Base-by-base conservation (phyloP, 2,329 filamentous ascomycete genomes). In the Diaporthe eres region DNA sequence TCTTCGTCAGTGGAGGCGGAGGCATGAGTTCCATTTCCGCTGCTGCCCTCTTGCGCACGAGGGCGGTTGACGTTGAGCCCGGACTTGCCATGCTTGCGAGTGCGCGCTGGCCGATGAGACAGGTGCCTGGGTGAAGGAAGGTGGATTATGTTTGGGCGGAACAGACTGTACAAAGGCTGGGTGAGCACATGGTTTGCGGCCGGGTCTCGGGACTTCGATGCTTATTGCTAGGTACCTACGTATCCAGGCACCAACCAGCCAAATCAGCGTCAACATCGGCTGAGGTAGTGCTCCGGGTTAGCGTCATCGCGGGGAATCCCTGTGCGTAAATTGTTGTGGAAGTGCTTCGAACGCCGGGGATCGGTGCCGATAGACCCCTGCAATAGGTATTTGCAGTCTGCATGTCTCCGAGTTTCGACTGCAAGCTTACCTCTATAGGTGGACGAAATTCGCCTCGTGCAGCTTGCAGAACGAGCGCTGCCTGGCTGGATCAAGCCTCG, bases 1-100 rank as follows among this genome's bases (percentile, higher is more conserved):
- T 93, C 84, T 98, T 98, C 57, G 92, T 88, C 0, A 92, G 90
- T 5, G 95, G 95, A 8, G 96, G 96, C 15, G 96, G 95, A 22
- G 95, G 94, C 95, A 98, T 98, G 72, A 97, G 86, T 74, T 94
- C 92, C 37, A 87, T 90, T 75, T 95, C 92, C 74, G 88, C 87
- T 74, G 88, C 87, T 12, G 65, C 70, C 78, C 92, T 89, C 85
- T 95, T 95, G 74, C 90, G 90, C 72, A 92, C 87, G 76, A 97
- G 88, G 76, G 93, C 90, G 70, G 84, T 89, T 8, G 92, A 91
- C 22, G 83, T 53, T 37, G 65, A 65, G 47, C 58, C 51, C 44
- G 74, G 39, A 39, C 72, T 70, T 25, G 72, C 47, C 76, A 77
- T 77, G 71, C 37, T 57, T 39, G 47, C 31, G 47, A n/a, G 49